phyloP scores from a whole-genome alignment of 371 early-diverging fungal genomes.

The Actinomucor elegans region DNA sequence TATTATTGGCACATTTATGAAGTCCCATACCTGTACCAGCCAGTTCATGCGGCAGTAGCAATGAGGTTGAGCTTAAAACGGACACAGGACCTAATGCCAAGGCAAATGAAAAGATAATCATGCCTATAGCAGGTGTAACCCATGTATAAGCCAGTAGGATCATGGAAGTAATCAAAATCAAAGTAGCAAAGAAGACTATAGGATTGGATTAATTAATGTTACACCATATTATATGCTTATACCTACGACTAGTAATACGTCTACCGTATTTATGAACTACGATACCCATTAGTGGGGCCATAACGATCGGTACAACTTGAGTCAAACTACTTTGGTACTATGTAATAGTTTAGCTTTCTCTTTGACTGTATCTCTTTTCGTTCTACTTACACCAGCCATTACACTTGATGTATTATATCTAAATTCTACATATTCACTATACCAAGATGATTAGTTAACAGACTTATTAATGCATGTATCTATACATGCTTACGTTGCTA shows the following conservation, averaged over 20 bases:
- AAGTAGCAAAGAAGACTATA: conserved; percentile 35
- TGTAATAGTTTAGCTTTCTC: neutral
- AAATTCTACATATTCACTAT: conserved; percentile 47
- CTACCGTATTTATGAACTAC: conserved; percentile 53
- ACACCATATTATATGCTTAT: neutral
- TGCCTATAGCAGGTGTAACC: conserved; percentile 41
- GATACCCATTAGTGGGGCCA: conserved; percentile 55
- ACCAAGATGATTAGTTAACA: neutral
- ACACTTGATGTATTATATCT: conserved; percentile 41
- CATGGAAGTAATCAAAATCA: conserved; percentile 37
- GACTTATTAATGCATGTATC: neutral
- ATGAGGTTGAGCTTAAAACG: conserved; percentile 38
- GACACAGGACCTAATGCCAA: conserved; percentile 49
- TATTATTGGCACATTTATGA: conserved; percentile 50
- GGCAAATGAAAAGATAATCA: conserved; percentile 49
- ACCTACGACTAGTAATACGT: conserved; percentile 41
- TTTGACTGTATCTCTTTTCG: neutral
- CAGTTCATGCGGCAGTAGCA: conserved; percentile 41
- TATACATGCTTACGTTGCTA: conserved; percentile 34
- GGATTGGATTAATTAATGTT: neutral
- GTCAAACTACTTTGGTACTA: conserved; percentile 59
- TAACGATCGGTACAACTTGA: conserved; percentile 52
- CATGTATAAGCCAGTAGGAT: conserved; percentile 37
- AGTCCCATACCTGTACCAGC: conserved; percentile 53
- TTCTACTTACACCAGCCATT: conserved; percentile 43